Conservation (phyloP, 1,284 basidiomycete species). For the Cystobasidium sp. region DNA sequence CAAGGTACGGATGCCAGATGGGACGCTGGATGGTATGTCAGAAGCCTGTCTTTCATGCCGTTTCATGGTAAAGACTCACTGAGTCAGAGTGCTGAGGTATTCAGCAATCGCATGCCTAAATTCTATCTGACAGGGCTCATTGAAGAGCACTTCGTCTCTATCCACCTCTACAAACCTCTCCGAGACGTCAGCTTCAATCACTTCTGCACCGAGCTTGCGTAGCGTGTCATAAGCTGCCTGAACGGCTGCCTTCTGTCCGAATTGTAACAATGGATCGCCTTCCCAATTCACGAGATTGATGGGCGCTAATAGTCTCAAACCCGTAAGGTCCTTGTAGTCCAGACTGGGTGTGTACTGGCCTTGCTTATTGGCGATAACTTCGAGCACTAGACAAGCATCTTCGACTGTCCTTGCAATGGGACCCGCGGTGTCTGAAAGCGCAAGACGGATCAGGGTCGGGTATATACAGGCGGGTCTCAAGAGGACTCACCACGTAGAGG, state of each 20-base stretch:
- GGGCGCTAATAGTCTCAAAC: constrained; percentile 9
- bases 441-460: background rate
- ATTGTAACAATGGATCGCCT: background rate
- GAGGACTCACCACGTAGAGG: constrained; percentile 34
- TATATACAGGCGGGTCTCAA: background rate
- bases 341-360: constrained; percentile 4
- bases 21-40: background rate
- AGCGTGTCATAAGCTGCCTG: constrained; percentile 1
- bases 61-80: constrained; percentile 7
- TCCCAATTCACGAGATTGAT: constrained; percentile 26
- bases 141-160: background rate
- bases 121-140: constrained; percentile 2
- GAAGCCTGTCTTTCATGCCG: background rate
- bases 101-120: constrained; percentile 9
- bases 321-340: background rate
- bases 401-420: constrained; percentile 29
- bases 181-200: background rate
- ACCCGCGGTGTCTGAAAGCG: constrained; percentile 28
- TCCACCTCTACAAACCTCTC: constrained; percentile 1
- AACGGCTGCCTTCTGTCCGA: background rate
- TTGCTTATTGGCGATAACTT: constrained; percentile 4
- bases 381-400: constrained; percentile 29
- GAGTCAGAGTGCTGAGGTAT: constrained; percentile 1
- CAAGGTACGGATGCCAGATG: constrained; percentile 11
- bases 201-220: constrained; percentile 14